Base-by-base conservation (phyloP, 257 asterid species). In the Solanum raphanifolium region DNA sequence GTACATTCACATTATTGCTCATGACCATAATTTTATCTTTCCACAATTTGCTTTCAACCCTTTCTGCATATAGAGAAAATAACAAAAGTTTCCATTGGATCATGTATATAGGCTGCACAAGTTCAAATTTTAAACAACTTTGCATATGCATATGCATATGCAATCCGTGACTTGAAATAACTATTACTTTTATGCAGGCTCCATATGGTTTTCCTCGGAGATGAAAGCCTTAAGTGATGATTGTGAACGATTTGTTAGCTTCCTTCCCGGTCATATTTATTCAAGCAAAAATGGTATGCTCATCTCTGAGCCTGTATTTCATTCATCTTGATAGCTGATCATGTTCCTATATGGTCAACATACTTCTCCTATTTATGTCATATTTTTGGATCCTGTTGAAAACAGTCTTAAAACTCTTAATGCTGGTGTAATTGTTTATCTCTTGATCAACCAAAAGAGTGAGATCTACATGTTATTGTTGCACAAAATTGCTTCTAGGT, bases 221-320 rank as follows among this genome's bases (percentile, higher is more conserved):
- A 97, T 97, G 99, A 97, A 97, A 89, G 99, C 99, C 87, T 87
- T 97, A 86, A 96, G 99, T 75, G 99, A 97, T 93, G 99, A 97
- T 82, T 97, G 99, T 89, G 99, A 97, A 93, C 88, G 96, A 83
- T 97, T 97, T 92, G 92, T 86, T 93, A 85, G 95, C 89, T 96
- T 97, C 91, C 98, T 92, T 87, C 99, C 99, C 4, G 99, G 99
- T 27, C 99, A 97, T 89, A 90, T 96, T 87, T 97, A 97, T 89
- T 97, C 99, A 79, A 97, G 99, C 95, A 94, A 96, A 93, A 94
- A 6, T 5, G 99, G 99, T 96, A 90, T 84, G 93, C 48, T 87
- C 69, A 86, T 74, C 43, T 73, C 86, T 84, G 10, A 43, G 10
- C 41, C 36, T 81, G 41, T 18, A 29, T 18, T 46, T 27, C 85